Evolutionary conservation across 768 basidiomycete species (phyloP), one percentile per base, ranked within the genome.

Genomic region (Cyathus striatus): DNA sequence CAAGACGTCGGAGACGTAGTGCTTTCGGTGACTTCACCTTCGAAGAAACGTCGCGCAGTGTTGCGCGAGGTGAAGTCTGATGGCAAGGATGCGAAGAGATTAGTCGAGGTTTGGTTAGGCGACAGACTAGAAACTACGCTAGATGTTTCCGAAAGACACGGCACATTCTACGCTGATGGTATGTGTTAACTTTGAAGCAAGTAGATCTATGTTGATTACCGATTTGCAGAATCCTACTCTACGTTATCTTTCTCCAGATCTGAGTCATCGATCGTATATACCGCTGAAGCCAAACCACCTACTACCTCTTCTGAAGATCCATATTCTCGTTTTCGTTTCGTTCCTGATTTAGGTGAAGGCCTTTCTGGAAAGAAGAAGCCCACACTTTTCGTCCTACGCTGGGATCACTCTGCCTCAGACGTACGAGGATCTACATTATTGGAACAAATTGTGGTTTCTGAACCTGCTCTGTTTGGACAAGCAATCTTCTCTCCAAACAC

Each of bases 81-180:
- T 2, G 24, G 55, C 1, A 59, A 59, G 2, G n/a, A n/a, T n/a
- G 65, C 70, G 46, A 76, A 69, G 47, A 69, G 80, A 24, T 75
- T 67, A 41, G 69, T 86, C 0, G 84, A 87, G 55, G 60, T 86
- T 12, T 85, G 82, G 80, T 51, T 58, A 0, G 67, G 64, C 0
- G 62, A 68, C 22, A 49, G 56, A 6, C 55, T 81, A 1, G 69
- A 75, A 39, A 64, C 61, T 0, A 72, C 70, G 0, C 51, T 73
- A 23, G 78, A 85, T 25, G 81, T 85, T 14, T 76, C 80, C 1
- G 71, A 78, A 21, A 51, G 53, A 3, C 82, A 86, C 45, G 77
- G 73, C 0, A 66, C 70, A 7, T 85, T 83, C 49, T 81, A 82
- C 49, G 63, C 73, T 3, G 83, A 87, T 49, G 81, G 84, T 81